These are phyloP conservation scores for Anthracocystis setariae DNA, from an alignment of 1,284 basidiomycete species.

Conservation along the genomic window DNA sequence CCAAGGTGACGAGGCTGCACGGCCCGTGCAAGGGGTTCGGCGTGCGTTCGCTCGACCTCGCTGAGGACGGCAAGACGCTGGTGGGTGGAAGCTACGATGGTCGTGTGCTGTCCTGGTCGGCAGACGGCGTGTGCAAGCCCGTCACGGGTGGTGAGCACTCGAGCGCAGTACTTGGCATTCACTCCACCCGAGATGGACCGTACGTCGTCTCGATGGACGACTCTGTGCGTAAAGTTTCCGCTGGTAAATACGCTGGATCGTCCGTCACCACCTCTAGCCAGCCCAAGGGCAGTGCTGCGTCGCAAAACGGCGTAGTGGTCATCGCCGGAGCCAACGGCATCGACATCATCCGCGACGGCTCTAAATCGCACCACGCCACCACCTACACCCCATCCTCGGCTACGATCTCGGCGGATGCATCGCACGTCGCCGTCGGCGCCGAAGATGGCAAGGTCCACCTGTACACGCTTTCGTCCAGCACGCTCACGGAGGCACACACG, in stretches of 20 bases:
- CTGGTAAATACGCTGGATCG: constrained; percentile 24
- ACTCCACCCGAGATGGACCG: constrained; percentile 30
- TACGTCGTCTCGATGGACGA: constrained; percentile 55
- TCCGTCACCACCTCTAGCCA: constrained; percentile 72
- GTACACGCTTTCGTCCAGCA: constrained; percentile 24
- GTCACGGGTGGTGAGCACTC: constrained; percentile 76
- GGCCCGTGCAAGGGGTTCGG: constrained; percentile 51
- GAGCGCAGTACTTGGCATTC: constrained; percentile 77
- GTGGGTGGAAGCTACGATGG: constrained; percentile 77
- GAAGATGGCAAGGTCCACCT: constrained; percentile 68
- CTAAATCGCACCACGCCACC: constrained; percentile 38
- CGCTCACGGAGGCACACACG: constrained; percentile 53
- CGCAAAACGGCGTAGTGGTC: constrained; percentile 71
- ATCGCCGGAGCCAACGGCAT: constrained; percentile 76
- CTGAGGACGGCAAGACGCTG: constrained; percentile 29
- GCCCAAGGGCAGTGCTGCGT: constrained; percentile 72
- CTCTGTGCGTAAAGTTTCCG: constrained; percentile 36
- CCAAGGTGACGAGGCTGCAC: constrained; percentile 39
- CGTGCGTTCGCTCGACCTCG: constrained; percentile 32
- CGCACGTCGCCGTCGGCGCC: constrained; percentile 77
- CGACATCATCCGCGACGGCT: constrained; percentile 70
- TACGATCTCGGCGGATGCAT: constrained; percentile 70
- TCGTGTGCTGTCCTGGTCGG: constrained; percentile 75
- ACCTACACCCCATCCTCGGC: constrained; percentile 67
- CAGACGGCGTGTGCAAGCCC: constrained; percentile 59